Evolutionary conservation across 345 rosid species (phyloP), one percentile per base, ranked within the genome.

Genomic region (Gossypium stocksii): DNA sequence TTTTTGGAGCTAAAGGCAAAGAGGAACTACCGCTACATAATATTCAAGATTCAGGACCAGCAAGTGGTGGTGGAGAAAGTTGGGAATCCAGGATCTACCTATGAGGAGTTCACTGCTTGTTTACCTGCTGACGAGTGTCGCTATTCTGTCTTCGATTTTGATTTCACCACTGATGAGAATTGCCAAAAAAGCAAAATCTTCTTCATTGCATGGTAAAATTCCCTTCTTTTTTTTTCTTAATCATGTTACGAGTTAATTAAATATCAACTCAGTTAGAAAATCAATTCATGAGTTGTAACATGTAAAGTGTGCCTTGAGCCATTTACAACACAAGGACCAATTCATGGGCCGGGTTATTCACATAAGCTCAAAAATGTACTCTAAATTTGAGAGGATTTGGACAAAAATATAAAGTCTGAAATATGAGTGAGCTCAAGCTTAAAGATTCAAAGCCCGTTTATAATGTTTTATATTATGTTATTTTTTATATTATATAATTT

Each of bases 111-210:
- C 87, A 7, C 86, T 9, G 83, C 82, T 7, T 86, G 90, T 49
- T 76, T 94, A n/a, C 98, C 98, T 0, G 83, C 92, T 1, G 80
- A 92, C 49, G 98, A 94, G 68, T 94, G 98, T 19, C 97, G 98
- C 71, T 94, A 94, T 48, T 92, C 97, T 22, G 98, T 94, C 78
- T 94, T 70, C 51, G 98, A 94, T 71, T 91, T 92, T 9, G 97
- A 94, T 65, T 94, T 87, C 89, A 87, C 78, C 57, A 94, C 97
- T 48, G 54, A 69, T 38, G 98, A 94, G 85, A 88, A 94, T 73
- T 89, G 95, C 88, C 98, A 94, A 91, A 94, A 90, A 84, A 92
- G 97, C 97, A 94, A 94, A 82, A 94, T 94, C 74, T 90, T 92
- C 89, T 94, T 94, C 90, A 83, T 94, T 23, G 98, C 98, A 19